Evolutionary conservation across 2,329 filamentous ascomycete genomes (phyloP).

Genomic region (Paraphoma sp.): DNA sequence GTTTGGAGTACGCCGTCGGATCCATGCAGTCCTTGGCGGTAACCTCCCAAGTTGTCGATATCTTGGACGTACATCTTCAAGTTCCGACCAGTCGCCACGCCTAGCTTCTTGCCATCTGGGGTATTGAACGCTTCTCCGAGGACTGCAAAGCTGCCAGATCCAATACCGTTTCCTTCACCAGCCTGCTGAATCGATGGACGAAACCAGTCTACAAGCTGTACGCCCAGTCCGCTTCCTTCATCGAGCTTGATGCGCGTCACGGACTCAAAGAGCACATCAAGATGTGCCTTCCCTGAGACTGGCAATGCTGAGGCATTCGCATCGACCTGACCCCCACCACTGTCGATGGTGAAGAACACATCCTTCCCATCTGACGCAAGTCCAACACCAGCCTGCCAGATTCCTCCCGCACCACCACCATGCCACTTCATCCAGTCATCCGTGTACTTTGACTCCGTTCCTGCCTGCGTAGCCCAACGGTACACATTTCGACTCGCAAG

Average conservation of each 20-base stretch:
- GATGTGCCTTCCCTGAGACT: not conserved
- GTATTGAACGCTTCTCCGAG: slow-evolving; percentile 25
- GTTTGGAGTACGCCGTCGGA: slow-evolving; percentile 31
- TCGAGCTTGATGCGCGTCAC: slow-evolving; percentile 12
- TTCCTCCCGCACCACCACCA: slow-evolving; percentile 23
- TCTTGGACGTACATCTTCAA: slow-evolving; percentile 33
- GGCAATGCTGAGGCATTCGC: slow-evolving; percentile 7
- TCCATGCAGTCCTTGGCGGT: slow-evolving; percentile 23
- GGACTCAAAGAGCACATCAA: slow-evolving; percentile 17
- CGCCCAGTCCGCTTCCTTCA: slow-evolving; percentile 8
- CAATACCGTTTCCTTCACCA: slow-evolving; percentile 18
- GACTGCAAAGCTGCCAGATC: slow-evolving; percentile 18
- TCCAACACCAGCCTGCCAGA: slow-evolving; percentile 25
- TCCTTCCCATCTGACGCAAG: slow-evolving; percentile 26
- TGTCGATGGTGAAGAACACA: slow-evolving; percentile 25
- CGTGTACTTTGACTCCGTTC: slow-evolving; percentile 11
- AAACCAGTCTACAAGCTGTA: slow-evolving; percentile 25
- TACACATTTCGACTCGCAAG: slow-evolving; percentile 16
- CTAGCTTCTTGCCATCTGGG: slow-evolving; percentile 26
- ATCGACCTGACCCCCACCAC: slow-evolving; percentile 7
- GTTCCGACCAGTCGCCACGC: slow-evolving; percentile 38
- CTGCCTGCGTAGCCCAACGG: slow-evolving; percentile 23
- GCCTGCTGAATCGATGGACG: slow-evolving; percentile 16
- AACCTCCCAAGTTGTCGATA: slow-evolving; percentile 31
- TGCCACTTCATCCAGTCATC: slow-evolving; percentile 25